Evolutionary conservation across 2,329 filamentous ascomycete genomes (phyloP).

Genomic region (Aspergillus pseudoglaucus): DNA sequence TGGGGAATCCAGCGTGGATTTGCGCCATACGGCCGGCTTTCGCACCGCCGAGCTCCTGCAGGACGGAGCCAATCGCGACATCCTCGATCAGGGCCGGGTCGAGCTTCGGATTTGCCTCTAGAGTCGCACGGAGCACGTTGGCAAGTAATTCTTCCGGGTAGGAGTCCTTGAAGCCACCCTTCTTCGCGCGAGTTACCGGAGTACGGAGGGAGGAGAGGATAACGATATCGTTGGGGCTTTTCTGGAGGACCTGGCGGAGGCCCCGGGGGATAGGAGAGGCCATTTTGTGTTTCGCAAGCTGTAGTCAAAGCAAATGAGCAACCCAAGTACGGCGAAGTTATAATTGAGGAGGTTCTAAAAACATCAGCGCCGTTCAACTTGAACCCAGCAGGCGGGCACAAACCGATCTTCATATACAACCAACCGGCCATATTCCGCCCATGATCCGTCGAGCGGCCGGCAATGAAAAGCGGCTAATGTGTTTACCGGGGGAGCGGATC

Average conservation of each 20-base stretch:
- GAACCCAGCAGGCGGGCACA: too few relatives aligned
- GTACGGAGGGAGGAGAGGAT: conserved; percentile 90
- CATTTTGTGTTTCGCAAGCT: conserved; percentile 29
- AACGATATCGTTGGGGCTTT: conserved; percentile 94
- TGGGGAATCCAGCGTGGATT: conserved; percentile 87
- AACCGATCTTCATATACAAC: too few relatives aligned
- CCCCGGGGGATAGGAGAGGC: conserved; percentile 53
- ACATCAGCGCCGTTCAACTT: conserved; percentile 13
- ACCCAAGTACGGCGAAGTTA: conserved; percentile 13
- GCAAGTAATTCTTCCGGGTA: conserved; percentile 75
- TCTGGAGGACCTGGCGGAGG: conserved; percentile 67
- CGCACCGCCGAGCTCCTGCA: conserved; percentile 66
- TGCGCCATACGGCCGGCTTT: conserved; percentile 82
- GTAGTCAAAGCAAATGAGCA: not conserved
- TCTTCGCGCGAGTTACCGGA: conserved; percentile 77
- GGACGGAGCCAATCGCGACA: conserved; percentile 85
- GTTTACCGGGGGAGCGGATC: conserved; percentile 15
- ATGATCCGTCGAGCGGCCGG: conserved; percentile 11
- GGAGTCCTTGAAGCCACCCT: conserved; percentile 95
- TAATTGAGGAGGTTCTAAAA: conserved; percentile 33
- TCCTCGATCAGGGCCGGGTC: conserved; percentile 80
- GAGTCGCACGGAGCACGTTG: conserved; percentile 73
- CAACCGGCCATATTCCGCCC: too few relatives aligned
- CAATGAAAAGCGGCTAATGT: conserved; percentile 33
- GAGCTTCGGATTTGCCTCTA: conserved; percentile 71